Conservation (phyloP, 768 basidiomycete genomes). For the Amanita molliuscula region DNA sequence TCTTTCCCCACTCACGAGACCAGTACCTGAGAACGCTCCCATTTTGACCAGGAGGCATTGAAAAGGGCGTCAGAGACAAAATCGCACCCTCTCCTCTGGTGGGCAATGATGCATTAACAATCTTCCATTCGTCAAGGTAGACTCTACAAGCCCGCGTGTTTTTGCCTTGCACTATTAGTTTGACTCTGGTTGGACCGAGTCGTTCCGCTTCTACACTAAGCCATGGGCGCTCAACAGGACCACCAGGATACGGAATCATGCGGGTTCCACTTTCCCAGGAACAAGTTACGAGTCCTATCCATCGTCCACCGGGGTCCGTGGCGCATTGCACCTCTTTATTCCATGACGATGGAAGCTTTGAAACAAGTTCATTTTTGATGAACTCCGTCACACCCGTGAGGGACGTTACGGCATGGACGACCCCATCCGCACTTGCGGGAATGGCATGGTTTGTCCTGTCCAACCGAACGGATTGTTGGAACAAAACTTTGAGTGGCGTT, state of each 20-base stretch:
- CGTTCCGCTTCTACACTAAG: conserved; percentile 32
- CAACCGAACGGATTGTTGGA: conserved; percentile 51
- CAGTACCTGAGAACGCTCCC: conserved; percentile 38
- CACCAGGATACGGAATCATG: conserved; percentile 28
- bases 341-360: conserved; percentile 41
- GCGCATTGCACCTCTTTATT: conserved; percentile 23
- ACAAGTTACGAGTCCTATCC: conserved; percentile 33
- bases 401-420: conserved; percentile 21
- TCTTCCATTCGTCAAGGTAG: conserved; percentile 30
- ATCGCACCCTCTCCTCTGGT: background rate
- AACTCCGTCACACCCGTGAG: conserved; percentile 36
- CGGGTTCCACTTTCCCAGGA: conserved; percentile 29
- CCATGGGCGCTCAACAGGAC: conserved; percentile 21
- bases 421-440: conserved; percentile 14
- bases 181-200: conserved; percentile 32
- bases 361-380: conserved; percentile 31
- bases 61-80: background rate
- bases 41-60: conserved; percentile 3
- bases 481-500: conserved; percentile 61
- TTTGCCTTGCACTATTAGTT: conserved; percentile 37
- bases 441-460: conserved; percentile 15
- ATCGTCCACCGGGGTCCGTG: conserved; percentile 11
- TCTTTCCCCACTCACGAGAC: conserved; percentile 48
- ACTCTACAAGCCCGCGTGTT: conserved; percentile 56
- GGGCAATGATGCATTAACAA: background rate